phyloP scores from a whole-genome alignment of 2,329 filamentous ascomycete genomes.

The Dothideomycetidae sp. region DNA sequence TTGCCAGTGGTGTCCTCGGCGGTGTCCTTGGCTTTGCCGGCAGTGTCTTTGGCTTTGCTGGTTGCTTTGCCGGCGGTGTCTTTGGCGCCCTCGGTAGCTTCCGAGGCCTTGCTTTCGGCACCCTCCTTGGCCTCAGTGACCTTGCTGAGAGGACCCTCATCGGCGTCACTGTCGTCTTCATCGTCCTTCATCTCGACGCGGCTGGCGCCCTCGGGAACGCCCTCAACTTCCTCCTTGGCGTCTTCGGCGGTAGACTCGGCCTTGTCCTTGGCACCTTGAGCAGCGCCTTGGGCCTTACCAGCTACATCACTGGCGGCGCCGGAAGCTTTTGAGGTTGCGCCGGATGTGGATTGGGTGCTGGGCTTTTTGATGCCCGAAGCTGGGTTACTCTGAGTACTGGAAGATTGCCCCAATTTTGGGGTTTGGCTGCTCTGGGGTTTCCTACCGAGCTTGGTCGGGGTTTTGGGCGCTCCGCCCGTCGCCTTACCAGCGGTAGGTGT shows the following conservation, averaged over 20 bases:
- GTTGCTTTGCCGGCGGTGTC: slow-evolving; percentile 25
- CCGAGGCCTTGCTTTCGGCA: slow-evolving; percentile 32
- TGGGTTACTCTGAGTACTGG: slow-evolving; percentile 17
- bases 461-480: slow-evolving; percentile 32
- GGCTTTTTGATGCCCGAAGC: slow-evolving; percentile 17
- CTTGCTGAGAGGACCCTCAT: slow-evolving; percentile 28
- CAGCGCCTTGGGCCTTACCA: slow-evolving; percentile 6
- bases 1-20: slow-evolving; percentile 27
- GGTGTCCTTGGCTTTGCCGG: slow-evolving; percentile 25
- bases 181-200: slow-evolving; percentile 25
- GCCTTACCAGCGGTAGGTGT: slow-evolving; percentile 38
- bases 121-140: slow-evolving; percentile 33
- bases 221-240: slow-evolving; percentile 26
- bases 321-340: slow-evolving; percentile 13
- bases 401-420: slow-evolving; percentile 27
- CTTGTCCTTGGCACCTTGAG: slow-evolving; percentile 15
- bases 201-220: slow-evolving; percentile 22
- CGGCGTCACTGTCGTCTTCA: slow-evolving; percentile 25
- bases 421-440: slow-evolving; percentile 27
- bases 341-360: slow-evolving; percentile 6
- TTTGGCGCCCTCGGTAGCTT: slow-evolving; percentile 31
- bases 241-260: slow-evolving; percentile 20
- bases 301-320: slow-evolving; percentile 20
- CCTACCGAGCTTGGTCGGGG: slow-evolving; percentile 36
- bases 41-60: slow-evolving; percentile 30